Base-by-base conservation (phyloP, 176 grass and related monocot genomes). In the Avena insularis region DNA sequence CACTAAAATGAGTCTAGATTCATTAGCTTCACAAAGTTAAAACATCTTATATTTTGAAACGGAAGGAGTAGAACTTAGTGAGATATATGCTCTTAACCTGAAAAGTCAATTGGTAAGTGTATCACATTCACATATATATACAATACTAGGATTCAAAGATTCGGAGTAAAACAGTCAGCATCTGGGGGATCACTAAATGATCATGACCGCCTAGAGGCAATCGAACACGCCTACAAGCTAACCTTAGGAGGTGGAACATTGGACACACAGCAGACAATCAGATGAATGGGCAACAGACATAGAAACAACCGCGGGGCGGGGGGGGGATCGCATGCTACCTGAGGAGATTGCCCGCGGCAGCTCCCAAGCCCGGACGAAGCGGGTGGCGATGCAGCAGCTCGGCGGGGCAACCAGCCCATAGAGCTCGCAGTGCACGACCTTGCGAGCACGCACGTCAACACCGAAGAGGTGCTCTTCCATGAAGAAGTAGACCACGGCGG, bases 331-430 rank as follows among this genome's bases (percentile, higher is more conserved):
- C 3, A 33, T 16, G 12, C 25, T 49, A 75, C 73, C 73, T 54
- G 48, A 76, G 73, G 73, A 53, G 73, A 76, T 47, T 49, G 72
- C 72, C 72, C 72, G 72, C 12, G 72, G 72, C 21, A 75, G 21
- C 47, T 75, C 72, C 72, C 72, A 75, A 27, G 72, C 21, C 72
- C 72, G 47, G 23, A 75, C 72, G 47, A 75, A 75, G 48, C 73
- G 73, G 49, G 12, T 76, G 48, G 73, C 73, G 23, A 76, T 53
- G 23, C 25, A 2, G 23, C 15, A 54, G 73, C 73, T 76, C 13
- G 73, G 73, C 25, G 73, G 73, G 25, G 73, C 73, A 76, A 76
- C 73, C 9, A 76, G 25, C 14, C 48, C 73, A 54, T 76, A 76
- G 48, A 76, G 48, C 48, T 76, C 8, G 73, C 73, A 76, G 23